phyloP scores from a whole-genome alignment of 73 alveolate species.

The Symbiodinium natans region DNA sequence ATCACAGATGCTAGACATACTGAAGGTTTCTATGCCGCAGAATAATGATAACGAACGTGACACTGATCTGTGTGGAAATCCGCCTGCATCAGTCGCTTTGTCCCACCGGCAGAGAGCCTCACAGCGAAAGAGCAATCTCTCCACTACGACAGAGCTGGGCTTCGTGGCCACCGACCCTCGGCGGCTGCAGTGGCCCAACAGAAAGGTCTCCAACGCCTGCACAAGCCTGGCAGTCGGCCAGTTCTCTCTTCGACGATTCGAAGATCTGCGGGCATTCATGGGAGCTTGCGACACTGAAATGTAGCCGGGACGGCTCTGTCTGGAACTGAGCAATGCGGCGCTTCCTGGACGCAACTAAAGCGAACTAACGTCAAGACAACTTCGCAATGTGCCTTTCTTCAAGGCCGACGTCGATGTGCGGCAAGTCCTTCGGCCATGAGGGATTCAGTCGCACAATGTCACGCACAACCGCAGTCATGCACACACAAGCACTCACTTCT shows the following conservation, averaged over 20 bases:
- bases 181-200: background rate
- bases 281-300: too few relatives aligned
- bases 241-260: too few relatives aligned
- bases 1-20: too few relatives aligned
- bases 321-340: slow-evolving; percentile 69
- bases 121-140: background rate
- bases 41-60: too few relatives aligned
- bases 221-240: slow-evolving; percentile 58
- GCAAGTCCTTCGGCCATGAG: slow-evolving; percentile 4
- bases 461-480: too few relatives aligned
- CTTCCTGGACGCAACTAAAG: slow-evolving; percentile 75
- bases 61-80: background rate
- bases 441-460: too few relatives aligned
- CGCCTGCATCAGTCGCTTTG: slow-evolving; percentile 91
- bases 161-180: background rate
- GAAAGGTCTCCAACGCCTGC: slow-evolving; percentile 79
- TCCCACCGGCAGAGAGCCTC: slow-evolving; percentile 85
- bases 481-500: too few relatives aligned
- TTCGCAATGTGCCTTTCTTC: slow-evolving; percentile 20
- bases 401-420: background rate
- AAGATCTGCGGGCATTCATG: too few relatives aligned
- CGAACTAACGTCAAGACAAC: too few relatives aligned
- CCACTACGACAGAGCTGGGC: too few relatives aligned
- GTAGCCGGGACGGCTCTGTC: slow-evolving; percentile 51
- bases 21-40: too few relatives aligned